Evolutionary conservation across 2,329 filamentous ascomycete genomes (phyloP).

Genomic region (Paraconiothyrium brasiliense): DNA sequence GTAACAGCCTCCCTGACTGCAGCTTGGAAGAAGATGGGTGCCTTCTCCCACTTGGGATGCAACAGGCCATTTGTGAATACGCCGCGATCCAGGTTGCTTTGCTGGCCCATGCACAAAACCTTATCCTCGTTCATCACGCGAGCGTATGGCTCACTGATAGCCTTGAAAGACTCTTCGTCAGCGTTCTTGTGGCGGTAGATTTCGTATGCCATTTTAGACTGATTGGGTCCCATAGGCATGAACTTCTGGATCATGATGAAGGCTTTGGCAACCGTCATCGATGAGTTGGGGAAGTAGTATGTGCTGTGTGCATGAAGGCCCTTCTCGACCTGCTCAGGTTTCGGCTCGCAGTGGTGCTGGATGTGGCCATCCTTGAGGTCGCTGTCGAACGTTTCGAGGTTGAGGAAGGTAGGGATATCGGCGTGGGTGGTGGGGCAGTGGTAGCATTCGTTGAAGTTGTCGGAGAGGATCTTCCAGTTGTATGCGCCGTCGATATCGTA

Average conservation of each 20-base stretch:
- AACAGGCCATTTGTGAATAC: conserved; percentile 69
- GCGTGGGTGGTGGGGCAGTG: conserved; percentile 69
- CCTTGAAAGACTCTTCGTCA: conserved; percentile 65
- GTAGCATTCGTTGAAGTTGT: conserved; percentile 74
- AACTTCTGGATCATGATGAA: conserved; percentile 72
- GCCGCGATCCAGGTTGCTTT: conserved; percentile 67
- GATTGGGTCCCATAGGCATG: conserved; percentile 61
- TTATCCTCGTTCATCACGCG: conserved; percentile 72
- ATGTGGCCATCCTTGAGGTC: conserved; percentile 36
- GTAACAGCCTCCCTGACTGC: conserved; percentile 57
- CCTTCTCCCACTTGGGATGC: conserved; percentile 68
- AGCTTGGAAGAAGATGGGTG: conserved; percentile 64
- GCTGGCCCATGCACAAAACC: conserved; percentile 65
- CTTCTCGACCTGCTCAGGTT: conserved; percentile 26
- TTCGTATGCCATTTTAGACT: conserved; percentile 66
- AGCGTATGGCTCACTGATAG: conserved; percentile 68
- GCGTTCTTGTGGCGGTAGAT: conserved; percentile 68
- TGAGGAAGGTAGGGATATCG: conserved; percentile 64
- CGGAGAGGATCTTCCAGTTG: conserved; percentile 47
- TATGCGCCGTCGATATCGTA: conserved; percentile 35
- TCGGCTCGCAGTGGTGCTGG: conserved; percentile 35
- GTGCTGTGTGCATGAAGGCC: conserved; percentile 37
- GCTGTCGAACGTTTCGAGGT: conserved; percentile 61
- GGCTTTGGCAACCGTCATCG: conserved; percentile 33
- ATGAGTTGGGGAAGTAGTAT: conserved; percentile 40